phyloP scores from a whole-genome alignment of 345 rosid species.

The Lumnitzera littorea region DNA sequence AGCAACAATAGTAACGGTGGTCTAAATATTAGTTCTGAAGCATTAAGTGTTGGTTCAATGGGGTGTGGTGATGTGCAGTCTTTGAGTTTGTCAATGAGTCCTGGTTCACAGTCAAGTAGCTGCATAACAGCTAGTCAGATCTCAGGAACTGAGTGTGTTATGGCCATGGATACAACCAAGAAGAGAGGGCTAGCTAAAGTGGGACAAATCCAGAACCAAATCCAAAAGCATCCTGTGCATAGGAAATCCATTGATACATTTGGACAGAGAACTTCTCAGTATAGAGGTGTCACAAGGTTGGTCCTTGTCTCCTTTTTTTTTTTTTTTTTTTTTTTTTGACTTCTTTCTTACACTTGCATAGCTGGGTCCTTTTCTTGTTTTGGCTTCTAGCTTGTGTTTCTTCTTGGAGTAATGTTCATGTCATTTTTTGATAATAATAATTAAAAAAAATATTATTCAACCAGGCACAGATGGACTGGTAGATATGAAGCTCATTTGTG shows the following conservation, averaged over 20 bases:
- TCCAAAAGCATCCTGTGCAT: constrained; percentile 62
- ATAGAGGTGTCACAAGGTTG: constrained; percentile 77
- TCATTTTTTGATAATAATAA: background rate
- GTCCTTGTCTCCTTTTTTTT: no score
- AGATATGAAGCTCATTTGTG: constrained; percentile 86
- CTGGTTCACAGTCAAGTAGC: constrained; percentile 47
- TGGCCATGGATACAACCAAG: constrained; percentile 39
- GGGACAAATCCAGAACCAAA: constrained; percentile 9
- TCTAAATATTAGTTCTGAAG: constrained; percentile 3
- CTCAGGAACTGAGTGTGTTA: constrained; percentile 21
- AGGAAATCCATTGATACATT: constrained; percentile 79
- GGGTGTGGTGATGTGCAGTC: constrained; percentile 33
- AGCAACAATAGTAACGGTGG: background rate
- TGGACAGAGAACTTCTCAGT: constrained; percentile 85
- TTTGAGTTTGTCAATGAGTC: constrained; percentile 43
- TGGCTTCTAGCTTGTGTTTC: background rate
- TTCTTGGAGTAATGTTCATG: background rate
- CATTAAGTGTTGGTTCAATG: constrained; percentile 8
- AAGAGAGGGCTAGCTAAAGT: constrained; percentile 46
- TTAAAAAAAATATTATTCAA: no score
- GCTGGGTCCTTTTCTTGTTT: background rate
- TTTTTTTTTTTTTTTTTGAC: no score
- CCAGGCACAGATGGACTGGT: constrained; percentile 83
- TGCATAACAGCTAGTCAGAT: constrained; percentile 26
- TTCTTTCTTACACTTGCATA: no score